Conservation (phyloP, 345 rosid species). For the Kernera saxatilis region DNA sequence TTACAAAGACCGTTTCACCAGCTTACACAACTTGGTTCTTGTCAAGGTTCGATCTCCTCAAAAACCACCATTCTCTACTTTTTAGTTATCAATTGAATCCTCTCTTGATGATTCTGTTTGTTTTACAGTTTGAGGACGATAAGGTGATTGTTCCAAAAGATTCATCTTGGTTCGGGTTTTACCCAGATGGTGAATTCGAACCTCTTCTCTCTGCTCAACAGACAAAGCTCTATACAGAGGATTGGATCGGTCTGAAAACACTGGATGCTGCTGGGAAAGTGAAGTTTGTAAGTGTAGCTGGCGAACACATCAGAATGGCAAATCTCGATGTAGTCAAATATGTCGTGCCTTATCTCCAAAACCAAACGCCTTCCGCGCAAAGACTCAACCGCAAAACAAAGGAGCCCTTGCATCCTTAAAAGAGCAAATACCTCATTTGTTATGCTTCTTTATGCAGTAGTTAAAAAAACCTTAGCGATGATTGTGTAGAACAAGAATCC, state of each 20-base stretch:
- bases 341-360: conserved; percentile 55
- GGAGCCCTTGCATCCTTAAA: conserved; percentile 8
- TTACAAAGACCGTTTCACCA: conserved; percentile 62
- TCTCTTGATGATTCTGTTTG: neutral
- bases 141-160: conserved; percentile 73
- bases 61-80: neutral
- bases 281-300: conserved; percentile 51
- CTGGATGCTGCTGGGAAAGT: conserved; percentile 67
- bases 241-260: conserved; percentile 73
- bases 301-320: conserved; percentile 48
- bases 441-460: neutral
- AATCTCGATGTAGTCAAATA: conserved; percentile 45
- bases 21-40: conserved; percentile 77
- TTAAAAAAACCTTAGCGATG: neutral
- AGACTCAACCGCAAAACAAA: conserved; percentile 11
- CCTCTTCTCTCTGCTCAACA: conserved; percentile 48
- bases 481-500: conserved; percentile 6
- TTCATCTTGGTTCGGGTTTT: conserved; percentile 86
- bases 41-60: conserved; percentile 49
- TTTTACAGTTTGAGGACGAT: conserved; percentile 62
- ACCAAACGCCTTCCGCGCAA: conserved; percentile 20
- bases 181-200: conserved; percentile 59
- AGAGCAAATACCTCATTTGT: neutral
- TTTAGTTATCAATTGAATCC: neutral
- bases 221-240: conserved; percentile 59